Percentiles rank a stretch among this genome's conserved stretches.
Evolutionary conservation across 225 moss, liverwort and hornwort genomes (phyloP).

Genomic region (Rhytidiadelphus loreus): DNA sequence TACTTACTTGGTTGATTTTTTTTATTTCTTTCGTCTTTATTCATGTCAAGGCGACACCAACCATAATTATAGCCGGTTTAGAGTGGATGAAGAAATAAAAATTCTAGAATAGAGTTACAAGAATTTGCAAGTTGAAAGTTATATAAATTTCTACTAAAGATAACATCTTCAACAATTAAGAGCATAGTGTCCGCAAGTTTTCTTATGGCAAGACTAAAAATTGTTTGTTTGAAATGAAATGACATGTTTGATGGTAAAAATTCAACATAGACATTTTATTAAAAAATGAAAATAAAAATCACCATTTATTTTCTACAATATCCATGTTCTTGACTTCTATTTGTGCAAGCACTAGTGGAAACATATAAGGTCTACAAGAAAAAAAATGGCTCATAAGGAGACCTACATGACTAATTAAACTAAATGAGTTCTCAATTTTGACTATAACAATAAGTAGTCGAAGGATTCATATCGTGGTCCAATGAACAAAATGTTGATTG

Average conservation of each 20-base stretch:
- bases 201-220: no score
- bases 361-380: no score
- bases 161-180: background rate
- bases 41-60: no score
- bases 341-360: rapidly evolving
- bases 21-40: no score
- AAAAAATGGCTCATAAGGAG: background rate
- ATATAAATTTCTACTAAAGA: background rate
- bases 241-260: background rate
- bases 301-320: background rate
- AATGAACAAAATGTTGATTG: background rate
- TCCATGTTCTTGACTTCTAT: background rate
- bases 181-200: no score
- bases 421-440: rapidly evolving
- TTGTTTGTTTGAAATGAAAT: no score
- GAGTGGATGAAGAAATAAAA: background rate
- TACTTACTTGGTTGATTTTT: no score
- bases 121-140: no score
- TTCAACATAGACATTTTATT: background rate
- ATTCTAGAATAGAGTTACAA: no score
- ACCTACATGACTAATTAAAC: background rate
- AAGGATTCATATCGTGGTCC: background rate
- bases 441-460: background rate
- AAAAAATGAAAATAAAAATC: background rate
- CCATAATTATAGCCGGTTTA: rapidly evolving